These are phyloP conservation scores for Rheum nobile DNA, from an alignment of 148 eudicot genomes.

Conservation along the genomic window DNA sequence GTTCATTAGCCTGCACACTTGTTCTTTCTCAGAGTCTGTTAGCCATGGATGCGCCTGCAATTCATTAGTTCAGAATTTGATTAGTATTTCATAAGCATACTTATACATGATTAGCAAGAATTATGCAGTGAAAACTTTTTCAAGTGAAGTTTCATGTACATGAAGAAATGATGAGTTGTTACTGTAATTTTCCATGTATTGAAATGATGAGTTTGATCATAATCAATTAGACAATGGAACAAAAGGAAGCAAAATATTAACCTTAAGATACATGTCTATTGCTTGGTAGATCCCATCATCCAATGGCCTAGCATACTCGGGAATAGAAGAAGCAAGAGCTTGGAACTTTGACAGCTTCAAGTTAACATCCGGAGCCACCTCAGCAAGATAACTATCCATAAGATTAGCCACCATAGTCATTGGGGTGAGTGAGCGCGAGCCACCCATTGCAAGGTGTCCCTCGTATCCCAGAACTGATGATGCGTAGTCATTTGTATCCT, in stretches of 20 bases:
- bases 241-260: background rate
- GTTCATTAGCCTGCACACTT: conserved; percentile 33
- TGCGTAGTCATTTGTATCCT: conserved; percentile 19
- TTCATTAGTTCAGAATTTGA: background rate
- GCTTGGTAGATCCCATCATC: conserved; percentile 50
- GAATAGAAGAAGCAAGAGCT: conserved; percentile 32
- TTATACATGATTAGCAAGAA: background rate
- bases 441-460: conserved; percentile 14
- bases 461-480: conserved; percentile 20
- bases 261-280: conserved; percentile 48
- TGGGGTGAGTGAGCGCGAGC: conserved; percentile 17
- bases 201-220: background rate
- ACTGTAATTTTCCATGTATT: background rate
- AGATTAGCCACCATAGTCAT: conserved; percentile 41
- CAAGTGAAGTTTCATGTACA: background rate
- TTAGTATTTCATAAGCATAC: background rate
- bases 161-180: background rate
- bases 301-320: conserved; percentile 31
- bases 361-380: conserved; percentile 46
- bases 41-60: conserved; percentile 43
- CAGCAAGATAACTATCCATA: conserved; percentile 41
- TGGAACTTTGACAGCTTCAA: conserved; percentile 35
- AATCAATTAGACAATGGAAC: background rate
- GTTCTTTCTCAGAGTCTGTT: conserved; percentile 35
- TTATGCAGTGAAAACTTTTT: background rate